Conservation (phyloP, 2,329 filamentous ascomycete species). For the Grosmannia penicillata region DNA sequence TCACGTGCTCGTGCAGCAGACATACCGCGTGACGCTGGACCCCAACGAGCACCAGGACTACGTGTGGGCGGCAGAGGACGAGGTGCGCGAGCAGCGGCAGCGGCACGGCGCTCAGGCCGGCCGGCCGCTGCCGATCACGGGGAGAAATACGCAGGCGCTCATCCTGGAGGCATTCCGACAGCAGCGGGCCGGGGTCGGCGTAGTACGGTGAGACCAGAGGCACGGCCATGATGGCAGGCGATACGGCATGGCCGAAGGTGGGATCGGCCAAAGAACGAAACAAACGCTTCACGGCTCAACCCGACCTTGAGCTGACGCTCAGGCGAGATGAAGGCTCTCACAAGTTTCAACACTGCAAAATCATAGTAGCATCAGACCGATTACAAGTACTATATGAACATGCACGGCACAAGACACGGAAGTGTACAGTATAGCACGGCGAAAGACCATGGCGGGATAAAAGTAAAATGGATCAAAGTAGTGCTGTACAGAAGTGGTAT, state of each 20-base stretch:
- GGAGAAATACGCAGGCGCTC: background rate
- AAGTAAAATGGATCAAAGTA: background rate
- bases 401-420: no score
- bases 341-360: no score
- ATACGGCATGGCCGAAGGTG: no score
- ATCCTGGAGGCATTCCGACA: conserved; percentile 9
- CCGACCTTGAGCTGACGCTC: no score
- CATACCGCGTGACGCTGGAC: conserved; percentile 12
- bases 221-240: background rate
- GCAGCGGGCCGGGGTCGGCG: background rate
- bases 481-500: background rate
- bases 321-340: no score
- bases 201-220: background rate
- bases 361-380: no score
- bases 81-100: conserved; percentile 12
- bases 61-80: conserved; percentile 20
- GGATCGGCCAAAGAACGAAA: no score
- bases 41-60: conserved; percentile 19
- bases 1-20: conserved; percentile 12
- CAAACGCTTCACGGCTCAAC: no score
- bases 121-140: conserved; percentile 3
- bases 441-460: background rate
- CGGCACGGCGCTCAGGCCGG: background rate
- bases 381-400: no score
- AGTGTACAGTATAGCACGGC: background rate